phyloP scores from a whole-genome alignment of 2,329 filamentous ascomycete genomes.

The Raffaelea arxii region DNA sequence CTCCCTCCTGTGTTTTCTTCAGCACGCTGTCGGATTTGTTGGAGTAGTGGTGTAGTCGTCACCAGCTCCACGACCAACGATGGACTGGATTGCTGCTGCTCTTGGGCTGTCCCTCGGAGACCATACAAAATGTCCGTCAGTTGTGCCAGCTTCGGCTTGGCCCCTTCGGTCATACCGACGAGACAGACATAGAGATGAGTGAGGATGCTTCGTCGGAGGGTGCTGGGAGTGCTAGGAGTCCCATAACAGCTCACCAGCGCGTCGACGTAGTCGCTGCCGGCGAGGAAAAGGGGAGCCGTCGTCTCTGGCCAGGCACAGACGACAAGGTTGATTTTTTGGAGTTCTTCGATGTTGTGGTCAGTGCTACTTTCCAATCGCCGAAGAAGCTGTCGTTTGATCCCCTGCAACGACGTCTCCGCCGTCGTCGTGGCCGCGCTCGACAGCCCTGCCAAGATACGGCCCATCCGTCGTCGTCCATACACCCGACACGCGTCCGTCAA shows the following conservation, averaged over 20 bases:
- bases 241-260: conserved; percentile 57
- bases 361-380: conserved; percentile 42
- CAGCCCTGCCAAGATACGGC: conserved; percentile 37
- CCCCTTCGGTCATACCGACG: conserved; percentile 55
- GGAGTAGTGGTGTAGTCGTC: conserved; percentile 67
- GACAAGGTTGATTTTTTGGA: conserved; percentile 53
- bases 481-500: conserved; percentile 57
- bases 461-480: conserved; percentile 54
- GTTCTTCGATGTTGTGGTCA: conserved; percentile 43
- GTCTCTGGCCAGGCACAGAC: conserved; percentile 51
- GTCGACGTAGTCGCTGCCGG: conserved; percentile 82
- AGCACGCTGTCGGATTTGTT: conserved; percentile 47
- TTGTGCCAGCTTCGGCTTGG: conserved; percentile 61
- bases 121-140: conserved; percentile 77
- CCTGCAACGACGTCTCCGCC: conserved; percentile 44
- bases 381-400: conserved; percentile 52
- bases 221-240: conserved; percentile 52
- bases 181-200: conserved; percentile 69
- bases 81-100: conserved; percentile 46
- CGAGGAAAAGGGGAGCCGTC: conserved; percentile 56
- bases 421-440: conserved; percentile 40
- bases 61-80: conserved; percentile 76
- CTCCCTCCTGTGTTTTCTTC: conserved; percentile 29
- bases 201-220: conserved; percentile 57
- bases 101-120: conserved; percentile 61